Base-by-base conservation (phyloP, 306 rosid genomes). In the Casuarina cunninghamiana region DNA sequence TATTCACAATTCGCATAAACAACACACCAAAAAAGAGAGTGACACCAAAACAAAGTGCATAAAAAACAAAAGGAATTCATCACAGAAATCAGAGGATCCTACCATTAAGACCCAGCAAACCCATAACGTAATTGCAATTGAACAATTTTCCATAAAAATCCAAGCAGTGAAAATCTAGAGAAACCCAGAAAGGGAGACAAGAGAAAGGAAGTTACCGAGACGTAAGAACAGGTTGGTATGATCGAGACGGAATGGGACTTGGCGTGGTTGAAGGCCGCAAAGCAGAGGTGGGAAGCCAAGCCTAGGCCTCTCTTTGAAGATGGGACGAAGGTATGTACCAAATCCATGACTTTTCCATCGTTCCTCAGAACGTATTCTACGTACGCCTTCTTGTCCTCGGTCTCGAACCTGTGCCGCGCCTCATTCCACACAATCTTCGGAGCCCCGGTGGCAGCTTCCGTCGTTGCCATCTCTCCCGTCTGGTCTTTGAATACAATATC, bases 231-330 rank as follows among this genome's bases (percentile, higher is more conserved):
- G 72, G 97, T 78, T 48, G 97, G 95, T 71, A 90, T 81, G 80
- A 94, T 61, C 0, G 80, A 78, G 0, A 92, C 66, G 79, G 98
- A 90, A 42, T 81, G 80, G 11, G 91, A 74, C 10, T 78, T 62
- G 73, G 97, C 97, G 80, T 92, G 97, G 69, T 86, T 81, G 83
- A 92, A 94, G 60, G 98, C 98, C 2, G 97, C 93, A 41, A 83
- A 77, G 69, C 88, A 87, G 83, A 94, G 97, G 19, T 60, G 97
- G 39, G 92, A 86, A 48, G 98, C 98, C 84, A 94, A 79, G 15
- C 97, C 98, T 51, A 92, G 69, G 19, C 97, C 97, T 76, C 98
- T 79, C 81, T 89, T 94, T 80, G 95, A 89, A 69, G 97, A 68
- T 8, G 98, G 97, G 0, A 94, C 98, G 43, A 53, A 92, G 72